Conservation (phyloP, 345 rosid species). For the Toxicodendron radicans region DNA sequence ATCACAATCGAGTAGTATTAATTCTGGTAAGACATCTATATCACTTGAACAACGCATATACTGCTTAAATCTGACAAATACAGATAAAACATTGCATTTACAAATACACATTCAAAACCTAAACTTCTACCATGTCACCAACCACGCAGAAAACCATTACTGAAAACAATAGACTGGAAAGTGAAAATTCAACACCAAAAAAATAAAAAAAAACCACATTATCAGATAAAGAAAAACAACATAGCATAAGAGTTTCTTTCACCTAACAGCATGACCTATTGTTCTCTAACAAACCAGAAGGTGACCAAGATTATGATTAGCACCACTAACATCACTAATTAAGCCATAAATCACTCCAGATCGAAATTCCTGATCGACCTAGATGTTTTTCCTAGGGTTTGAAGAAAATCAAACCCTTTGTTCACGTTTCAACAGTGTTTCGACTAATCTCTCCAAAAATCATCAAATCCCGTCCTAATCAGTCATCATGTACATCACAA, state of each 20-base stretch:
- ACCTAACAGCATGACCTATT: not conserved
- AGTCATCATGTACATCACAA: not conserved
- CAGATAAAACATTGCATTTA: not conserved
- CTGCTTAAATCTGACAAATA: not conserved
- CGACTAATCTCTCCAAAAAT: conserved; percentile 2
- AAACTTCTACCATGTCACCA: not conserved
- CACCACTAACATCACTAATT: conserved; percentile 13
- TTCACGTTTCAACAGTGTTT: not conserved
- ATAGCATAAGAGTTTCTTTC: not conserved
- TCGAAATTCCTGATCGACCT: conserved; percentile 16
- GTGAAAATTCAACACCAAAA: too few relatives aligned
- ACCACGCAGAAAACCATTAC: not conserved
- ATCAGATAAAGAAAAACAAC: not conserved
- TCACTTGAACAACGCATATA: not conserved
- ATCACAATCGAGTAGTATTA: not conserved
- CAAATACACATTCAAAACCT: not conserved
- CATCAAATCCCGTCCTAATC: conserved; percentile 7
- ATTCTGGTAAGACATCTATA: not conserved
- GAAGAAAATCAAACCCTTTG: conserved; percentile 1
- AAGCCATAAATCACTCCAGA: conserved; percentile 19
- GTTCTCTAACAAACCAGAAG: not conserved
- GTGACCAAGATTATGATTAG: not conserved
- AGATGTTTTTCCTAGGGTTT: conserved; percentile 18
- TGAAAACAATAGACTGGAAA: not conserved
- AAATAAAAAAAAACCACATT: not conserved